phyloP scores from a whole-genome alignment of 148 eudicot species.

The Polygonum maritimum region DNA sequence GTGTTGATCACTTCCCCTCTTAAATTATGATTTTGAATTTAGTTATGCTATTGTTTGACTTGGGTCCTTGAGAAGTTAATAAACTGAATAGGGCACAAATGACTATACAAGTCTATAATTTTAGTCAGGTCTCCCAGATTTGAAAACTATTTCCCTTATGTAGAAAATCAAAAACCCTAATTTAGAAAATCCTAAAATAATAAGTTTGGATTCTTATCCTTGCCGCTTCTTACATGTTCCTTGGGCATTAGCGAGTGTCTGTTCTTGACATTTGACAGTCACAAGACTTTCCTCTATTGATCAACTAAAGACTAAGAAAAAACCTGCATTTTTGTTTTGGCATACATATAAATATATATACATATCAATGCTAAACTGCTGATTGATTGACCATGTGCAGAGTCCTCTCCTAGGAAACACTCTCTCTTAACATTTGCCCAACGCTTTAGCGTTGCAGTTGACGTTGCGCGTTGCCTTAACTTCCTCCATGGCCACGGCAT shows the following conservation, averaged over 20 bases:
- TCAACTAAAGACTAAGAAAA: not conserved
- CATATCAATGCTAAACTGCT: not conserved
- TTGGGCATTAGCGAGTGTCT: not conserved
- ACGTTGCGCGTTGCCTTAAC: constrained; percentile 67
- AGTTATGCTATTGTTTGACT: not conserved
- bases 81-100: too few relatives aligned
- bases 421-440: constrained; percentile 64
- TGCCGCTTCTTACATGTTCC: not conserved
- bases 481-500: constrained; percentile 70
- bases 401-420: constrained; percentile 77
- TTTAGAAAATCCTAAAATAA: too few relatives aligned
- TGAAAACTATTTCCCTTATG: too few relatives aligned
- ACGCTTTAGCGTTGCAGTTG: constrained; percentile 60
- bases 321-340: not conserved
- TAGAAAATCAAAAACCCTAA: too few relatives aligned
- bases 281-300: not conserved
- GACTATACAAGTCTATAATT: not conserved
- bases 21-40: not conserved
- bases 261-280: not conserved
- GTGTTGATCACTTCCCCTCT: not conserved
- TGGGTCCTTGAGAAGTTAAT: too few relatives aligned
- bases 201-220: too few relatives aligned
- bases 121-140: too few relatives aligned
- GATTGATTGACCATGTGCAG: constrained; percentile 27
- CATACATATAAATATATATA: not conserved